These are phyloP conservation scores for Pholiota molesta DNA, from an alignment of 768 basidiomycete genomes.

Conservation along the genomic window DNA sequence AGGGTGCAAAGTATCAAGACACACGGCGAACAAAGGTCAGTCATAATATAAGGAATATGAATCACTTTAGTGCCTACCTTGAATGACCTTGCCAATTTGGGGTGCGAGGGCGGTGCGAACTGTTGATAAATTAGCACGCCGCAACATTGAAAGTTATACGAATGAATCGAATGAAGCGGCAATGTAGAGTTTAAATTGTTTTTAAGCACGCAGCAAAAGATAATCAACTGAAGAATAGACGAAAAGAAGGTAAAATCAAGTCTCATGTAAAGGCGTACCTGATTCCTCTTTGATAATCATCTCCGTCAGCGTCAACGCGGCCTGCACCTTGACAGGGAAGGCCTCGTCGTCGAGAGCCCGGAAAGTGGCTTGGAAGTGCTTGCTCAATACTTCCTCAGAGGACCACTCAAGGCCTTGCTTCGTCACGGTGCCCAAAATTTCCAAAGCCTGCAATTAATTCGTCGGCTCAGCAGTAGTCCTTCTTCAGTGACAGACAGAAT, in stretches of 20 bases:
- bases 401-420: constrained; percentile 72
- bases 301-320: constrained; percentile 78
- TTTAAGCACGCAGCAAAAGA: background rate
- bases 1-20: background rate
- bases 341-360: constrained; percentile 75
- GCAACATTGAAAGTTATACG: constrained; percentile 5
- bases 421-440: constrained; percentile 76
- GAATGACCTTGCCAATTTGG: constrained; percentile 85
- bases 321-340: constrained; percentile 84
- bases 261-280: constrained; percentile 43
- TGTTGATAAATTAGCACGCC: constrained; percentile 25
- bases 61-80: constrained; percentile 51
- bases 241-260: background rate
- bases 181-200: background rate
- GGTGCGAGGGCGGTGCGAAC: constrained; percentile 73
- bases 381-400: constrained; percentile 70
- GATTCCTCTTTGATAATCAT: constrained; percentile 66
- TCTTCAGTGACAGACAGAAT: constrained; percentile 6
- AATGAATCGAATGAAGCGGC: background rate
- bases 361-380: constrained; percentile 67
- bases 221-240: background rate
- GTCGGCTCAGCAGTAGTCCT: constrained; percentile 4
- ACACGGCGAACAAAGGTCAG: background rate
- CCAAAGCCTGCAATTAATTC: constrained; percentile 59
- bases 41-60: background rate